Evolutionary conservation across 768 basidiomycete genomes (phyloP).

Genomic region (Pleurotus tuoliensis): DNA sequence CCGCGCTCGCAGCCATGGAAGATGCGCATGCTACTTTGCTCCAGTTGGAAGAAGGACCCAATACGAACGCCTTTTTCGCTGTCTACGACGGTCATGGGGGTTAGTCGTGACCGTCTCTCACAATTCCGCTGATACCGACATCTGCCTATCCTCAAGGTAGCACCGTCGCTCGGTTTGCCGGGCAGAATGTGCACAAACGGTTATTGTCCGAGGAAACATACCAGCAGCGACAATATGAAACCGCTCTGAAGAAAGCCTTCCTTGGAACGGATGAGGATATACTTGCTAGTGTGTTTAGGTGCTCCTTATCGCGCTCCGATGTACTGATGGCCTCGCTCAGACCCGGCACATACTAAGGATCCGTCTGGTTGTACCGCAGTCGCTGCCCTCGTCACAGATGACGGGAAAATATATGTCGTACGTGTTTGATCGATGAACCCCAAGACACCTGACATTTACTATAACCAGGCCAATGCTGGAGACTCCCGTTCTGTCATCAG

Average conservation of each 20-base stretch:
- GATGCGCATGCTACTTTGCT: slow-evolving; percentile 84
- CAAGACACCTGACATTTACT: slow-evolving; percentile 10
- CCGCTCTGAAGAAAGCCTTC: slow-evolving; percentile 84
- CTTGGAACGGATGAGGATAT: slow-evolving; percentile 94
- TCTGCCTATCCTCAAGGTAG: slow-evolving; percentile 45
- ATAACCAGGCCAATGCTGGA: slow-evolving; percentile 87
- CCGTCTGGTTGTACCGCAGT: slow-evolving; percentile 97
- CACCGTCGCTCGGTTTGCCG: slow-evolving; percentile 84
- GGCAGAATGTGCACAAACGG: slow-evolving; percentile 77
- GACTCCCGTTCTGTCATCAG: slow-evolving; percentile 91
- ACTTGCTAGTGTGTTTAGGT: slow-evolving; percentile 58
- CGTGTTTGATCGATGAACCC: slow-evolving; percentile 21
- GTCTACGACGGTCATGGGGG: slow-evolving; percentile 99
- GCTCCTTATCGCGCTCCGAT: slow-evolving; percentile 1
- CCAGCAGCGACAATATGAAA: slow-evolving; percentile 61
- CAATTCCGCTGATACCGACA: slow-evolving; percentile 9
- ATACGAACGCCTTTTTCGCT: slow-evolving; percentile 81
- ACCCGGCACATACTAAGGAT: slow-evolving; percentile 83
- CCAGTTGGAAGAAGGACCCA: slow-evolving; percentile 52
- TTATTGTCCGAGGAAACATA: slow-evolving; percentile 72
- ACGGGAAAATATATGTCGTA: slow-evolving; percentile 79
- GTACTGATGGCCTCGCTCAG: slow-evolving; percentile 34
- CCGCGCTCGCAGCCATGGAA: slow-evolving; percentile 77
- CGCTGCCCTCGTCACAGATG: slow-evolving; percentile 75
- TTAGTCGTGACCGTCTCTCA: slow-evolving; percentile 28